Percentiles rank a stretch among this genome's conserved stretches.
Conservation (phyloP, 352 stramenopile species). For the Phytophthora macrochlamydospora region DNA sequence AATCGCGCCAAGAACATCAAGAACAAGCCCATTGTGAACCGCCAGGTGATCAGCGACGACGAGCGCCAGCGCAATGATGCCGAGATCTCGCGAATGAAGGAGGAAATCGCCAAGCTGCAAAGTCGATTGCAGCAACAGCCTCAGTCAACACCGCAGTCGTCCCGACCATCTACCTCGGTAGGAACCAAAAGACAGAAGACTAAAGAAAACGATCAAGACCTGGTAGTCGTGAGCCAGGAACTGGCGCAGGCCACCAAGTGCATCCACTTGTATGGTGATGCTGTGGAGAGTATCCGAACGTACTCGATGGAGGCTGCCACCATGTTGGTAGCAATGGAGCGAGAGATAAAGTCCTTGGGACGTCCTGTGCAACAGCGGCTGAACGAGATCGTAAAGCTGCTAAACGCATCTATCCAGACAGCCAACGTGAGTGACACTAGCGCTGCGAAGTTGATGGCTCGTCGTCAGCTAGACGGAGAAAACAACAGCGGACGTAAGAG, state of each 20-base stretch:
- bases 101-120: slow-evolving; percentile 78
- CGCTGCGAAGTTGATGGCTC: slow-evolving; percentile 27
- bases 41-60: slow-evolving; percentile 51
- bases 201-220: slow-evolving; percentile 7
- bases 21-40: slow-evolving; percentile 98
- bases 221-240: slow-evolving; percentile 30
- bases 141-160: slow-evolving; percentile 19
- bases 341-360: slow-evolving; percentile 75
- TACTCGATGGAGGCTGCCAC: slow-evolving; percentile 76
- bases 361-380: slow-evolving; percentile 76
- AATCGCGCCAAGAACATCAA: slow-evolving; percentile 99
- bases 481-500: slow-evolving; percentile 15
- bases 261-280: slow-evolving; percentile 44
- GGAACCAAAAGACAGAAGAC: slow-evolving; percentile 9
- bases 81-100: slow-evolving; percentile 74
- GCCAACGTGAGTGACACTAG: slow-evolving; percentile 51
- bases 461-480: slow-evolving; percentile 12
- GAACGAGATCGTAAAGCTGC: slow-evolving; percentile 80
- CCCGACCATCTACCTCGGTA: slow-evolving; percentile 14
- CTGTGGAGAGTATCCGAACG: slow-evolving; percentile 58
- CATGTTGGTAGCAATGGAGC: slow-evolving; percentile 74
- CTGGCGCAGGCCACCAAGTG: slow-evolving; percentile 45
- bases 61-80: slow-evolving; percentile 58
- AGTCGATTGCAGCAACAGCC: slow-evolving; percentile 61
- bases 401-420: slow-evolving; percentile 72